Percentiles rank a stretch among this genome's conserved stretches.
phyloP scores from a whole-genome alignment of 225 moss, liverwort and hornwort genomes.

The Physcomitrellopsis africana region DNA sequence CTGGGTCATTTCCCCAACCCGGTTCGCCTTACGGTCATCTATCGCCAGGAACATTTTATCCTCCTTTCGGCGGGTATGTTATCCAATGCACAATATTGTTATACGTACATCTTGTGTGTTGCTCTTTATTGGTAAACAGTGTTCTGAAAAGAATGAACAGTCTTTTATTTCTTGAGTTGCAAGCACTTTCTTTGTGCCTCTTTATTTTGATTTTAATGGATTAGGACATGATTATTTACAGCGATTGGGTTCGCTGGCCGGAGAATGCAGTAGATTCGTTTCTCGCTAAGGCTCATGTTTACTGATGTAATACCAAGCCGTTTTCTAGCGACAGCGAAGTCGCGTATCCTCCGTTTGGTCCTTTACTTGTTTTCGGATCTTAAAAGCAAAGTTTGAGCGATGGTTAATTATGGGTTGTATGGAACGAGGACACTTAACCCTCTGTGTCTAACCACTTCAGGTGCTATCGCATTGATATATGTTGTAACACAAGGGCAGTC shows the following conservation, averaged over 20 bases:
- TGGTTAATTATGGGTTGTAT: constrained; percentile 27
- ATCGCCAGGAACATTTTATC: constrained; percentile 89
- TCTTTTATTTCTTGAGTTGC: background rate
- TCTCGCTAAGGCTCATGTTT: background rate
- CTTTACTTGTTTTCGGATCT: constrained; percentile 14
- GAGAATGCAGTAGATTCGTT: constrained; percentile 6
- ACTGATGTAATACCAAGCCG: background rate
- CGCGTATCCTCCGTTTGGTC: background rate
- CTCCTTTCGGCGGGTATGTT: constrained; percentile 90
- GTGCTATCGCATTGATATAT: constrained; percentile 67
- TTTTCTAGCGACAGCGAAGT: constrained; percentile 17
- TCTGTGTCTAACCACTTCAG: constrained; percentile 72
- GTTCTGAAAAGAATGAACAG: too few relatives aligned
- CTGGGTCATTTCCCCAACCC: constrained; percentile 92
- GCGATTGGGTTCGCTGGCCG: constrained; percentile 13
- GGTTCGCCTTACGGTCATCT: constrained; percentile 85
- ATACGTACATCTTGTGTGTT: background rate
- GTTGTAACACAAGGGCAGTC: constrained; percentile 56
- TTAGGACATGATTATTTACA: background rate
- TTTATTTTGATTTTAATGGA: background rate
- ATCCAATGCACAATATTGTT: background rate
- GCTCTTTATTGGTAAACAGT: background rate
- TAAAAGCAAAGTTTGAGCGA: constrained; percentile 37
- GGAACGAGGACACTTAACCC: constrained; percentile 57
- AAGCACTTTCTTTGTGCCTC: constrained; percentile 6